These are phyloP conservation scores for Prunus kanzakura DNA, from an alignment of 306 rosid genomes.

Conservation along the genomic window DNA sequence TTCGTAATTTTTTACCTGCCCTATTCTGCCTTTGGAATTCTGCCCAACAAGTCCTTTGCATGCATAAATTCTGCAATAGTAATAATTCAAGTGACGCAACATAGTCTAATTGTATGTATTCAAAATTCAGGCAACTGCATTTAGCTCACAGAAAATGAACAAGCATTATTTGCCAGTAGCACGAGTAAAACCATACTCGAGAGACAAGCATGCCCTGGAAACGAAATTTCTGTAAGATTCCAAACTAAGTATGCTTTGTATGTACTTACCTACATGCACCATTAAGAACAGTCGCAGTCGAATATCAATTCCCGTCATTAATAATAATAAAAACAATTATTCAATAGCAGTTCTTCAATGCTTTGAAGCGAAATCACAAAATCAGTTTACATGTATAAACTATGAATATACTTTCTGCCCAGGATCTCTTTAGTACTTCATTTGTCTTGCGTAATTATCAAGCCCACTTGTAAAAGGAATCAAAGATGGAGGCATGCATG, in stretches of 20 bases:
- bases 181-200: no score
- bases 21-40: no score
- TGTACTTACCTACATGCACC: background rate
- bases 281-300: background rate
- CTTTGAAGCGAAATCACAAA: background rate
- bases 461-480: constrained; percentile 13
- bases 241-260: background rate
- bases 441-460: background rate
- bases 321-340: no score
- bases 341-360: background rate
- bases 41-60: background rate
- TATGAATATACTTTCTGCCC: background rate
- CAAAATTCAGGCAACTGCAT: background rate
- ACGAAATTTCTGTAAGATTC: background rate
- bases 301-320: background rate
- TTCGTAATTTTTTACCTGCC: no score
- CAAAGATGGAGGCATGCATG: constrained; percentile 5
- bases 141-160: background rate
- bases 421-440: background rate
- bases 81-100: no score
- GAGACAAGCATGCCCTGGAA: no score
- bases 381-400: background rate
- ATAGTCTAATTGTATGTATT: background rate
- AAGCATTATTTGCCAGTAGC: no score
- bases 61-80: background rate